These are phyloP conservation scores for Candida maris DNA, from an alignment of 805 yeast species.

Conservation along the genomic window DNA sequence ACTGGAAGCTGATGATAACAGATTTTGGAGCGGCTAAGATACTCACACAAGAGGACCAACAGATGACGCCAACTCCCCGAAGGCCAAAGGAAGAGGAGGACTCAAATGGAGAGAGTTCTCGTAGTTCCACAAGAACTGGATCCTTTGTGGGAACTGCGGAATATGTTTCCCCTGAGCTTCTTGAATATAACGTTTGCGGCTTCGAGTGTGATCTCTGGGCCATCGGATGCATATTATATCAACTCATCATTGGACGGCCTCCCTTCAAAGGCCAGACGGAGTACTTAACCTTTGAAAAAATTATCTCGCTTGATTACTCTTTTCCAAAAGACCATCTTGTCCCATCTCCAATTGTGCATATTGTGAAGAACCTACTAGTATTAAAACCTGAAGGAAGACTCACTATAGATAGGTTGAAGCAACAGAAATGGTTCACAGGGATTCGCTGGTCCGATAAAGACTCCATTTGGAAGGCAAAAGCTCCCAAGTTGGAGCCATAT, in stretches of 20 bases:
- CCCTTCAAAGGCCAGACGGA: constrained; percentile 89
- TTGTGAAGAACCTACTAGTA: constrained; percentile 63
- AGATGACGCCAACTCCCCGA: constrained; percentile 3
- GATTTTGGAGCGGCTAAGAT: constrained; percentile 98
- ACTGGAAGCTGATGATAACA: constrained; percentile 85
- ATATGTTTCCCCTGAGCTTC: constrained; percentile 88
- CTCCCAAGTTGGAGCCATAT: constrained; percentile 70
- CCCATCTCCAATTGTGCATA: constrained; percentile 59
- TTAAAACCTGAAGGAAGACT: constrained; percentile 69
- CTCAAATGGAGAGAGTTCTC: constrained; percentile 13
- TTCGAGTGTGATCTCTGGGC: constrained; percentile 93
- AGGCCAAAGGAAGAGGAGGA: constrained; percentile 16
- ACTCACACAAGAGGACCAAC: constrained; percentile 42
- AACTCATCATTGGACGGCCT: constrained; percentile 77
- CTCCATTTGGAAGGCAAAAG: constrained; percentile 62
- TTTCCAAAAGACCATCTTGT: constrained; percentile 60
- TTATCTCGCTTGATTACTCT: constrained; percentile 69
- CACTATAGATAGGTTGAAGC: constrained; percentile 52
- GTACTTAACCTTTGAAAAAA: constrained; percentile 82
- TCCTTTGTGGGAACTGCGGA: constrained; percentile 98
- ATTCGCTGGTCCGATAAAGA: constrained; percentile 65
- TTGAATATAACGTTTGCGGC: constrained; percentile 75
- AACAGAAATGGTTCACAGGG: constrained; percentile 66
- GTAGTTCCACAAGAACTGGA: constrained; percentile 43
- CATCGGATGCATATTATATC: constrained; percentile 82